Conservation (phyloP, 164 flowering plant genomes). For the Nymphaea thermarum region DNA sequence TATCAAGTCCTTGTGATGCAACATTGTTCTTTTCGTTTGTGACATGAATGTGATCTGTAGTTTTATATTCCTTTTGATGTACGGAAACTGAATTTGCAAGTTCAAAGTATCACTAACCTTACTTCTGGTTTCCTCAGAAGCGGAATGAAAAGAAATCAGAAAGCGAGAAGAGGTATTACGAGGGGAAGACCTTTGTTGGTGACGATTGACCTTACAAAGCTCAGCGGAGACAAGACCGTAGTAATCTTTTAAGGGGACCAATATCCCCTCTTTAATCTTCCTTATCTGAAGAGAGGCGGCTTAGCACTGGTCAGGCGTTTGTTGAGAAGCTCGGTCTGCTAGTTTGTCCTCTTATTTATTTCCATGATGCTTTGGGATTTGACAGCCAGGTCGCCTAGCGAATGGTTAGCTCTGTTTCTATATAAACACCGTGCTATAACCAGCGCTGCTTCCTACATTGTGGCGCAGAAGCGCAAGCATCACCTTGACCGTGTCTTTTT, state of each 20-base stretch:
- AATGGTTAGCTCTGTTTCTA: too few relatives aligned
- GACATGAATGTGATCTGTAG: neutral
- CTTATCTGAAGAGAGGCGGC: neutral
- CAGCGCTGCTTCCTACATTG: too few relatives aligned
- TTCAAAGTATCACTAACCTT: neutral
- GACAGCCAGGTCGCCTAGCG: too few relatives aligned
- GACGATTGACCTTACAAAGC: conserved; percentile 36
- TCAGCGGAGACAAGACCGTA: neutral
- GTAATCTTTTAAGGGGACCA: neutral
- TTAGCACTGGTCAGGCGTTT: too few relatives aligned
- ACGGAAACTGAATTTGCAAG: neutral
- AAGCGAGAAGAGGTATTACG: conserved; percentile 77
- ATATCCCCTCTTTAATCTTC: neutral
- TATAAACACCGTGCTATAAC: too few relatives aligned
- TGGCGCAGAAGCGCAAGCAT: too few relatives aligned
- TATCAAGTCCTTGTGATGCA: too few relatives aligned
- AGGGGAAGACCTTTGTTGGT: conserved; percentile 45
- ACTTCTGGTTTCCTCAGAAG: conserved; percentile 30
- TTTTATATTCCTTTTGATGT: neutral
- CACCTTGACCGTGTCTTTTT: too few relatives aligned
- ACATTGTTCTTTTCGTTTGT: too few relatives aligned
- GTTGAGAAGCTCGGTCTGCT: neutral
- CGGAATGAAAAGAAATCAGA: conserved; percentile 77
- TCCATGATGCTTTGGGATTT: too few relatives aligned
- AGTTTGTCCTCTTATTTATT: neutral